Evolutionary conservation across 352 stramenopile species (phyloP), one percentile per base, ranked within the genome.

Genomic region (Pilasporangium apinafurcum): DNA sequence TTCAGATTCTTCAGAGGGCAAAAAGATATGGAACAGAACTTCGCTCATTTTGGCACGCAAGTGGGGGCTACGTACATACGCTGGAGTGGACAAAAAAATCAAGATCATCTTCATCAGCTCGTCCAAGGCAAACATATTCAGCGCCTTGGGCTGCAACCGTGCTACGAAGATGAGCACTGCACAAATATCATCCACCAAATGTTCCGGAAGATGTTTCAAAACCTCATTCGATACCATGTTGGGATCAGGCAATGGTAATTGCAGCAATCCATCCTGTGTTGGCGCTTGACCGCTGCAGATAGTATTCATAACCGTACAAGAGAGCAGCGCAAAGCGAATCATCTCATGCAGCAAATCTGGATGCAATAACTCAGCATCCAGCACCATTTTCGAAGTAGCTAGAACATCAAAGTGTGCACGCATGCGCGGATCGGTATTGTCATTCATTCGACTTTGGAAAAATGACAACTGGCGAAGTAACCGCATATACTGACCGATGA

Each of bases 41-140:
- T 98, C 90, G 14, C 92, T 97, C 51, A 99, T 91, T 45, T 96
- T 98, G 16, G 96, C 96, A 22, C 96, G 84, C 27, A 99, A 61
- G 59, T 99, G 91, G 29, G 86, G 90, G 37, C 79, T 95, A 32
- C 86, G 70, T 14, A 97, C 79, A 34, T 90, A 84, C 40, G 65
- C 59, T 1, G 87, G 85, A 18, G 83, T 89, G 3, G 90, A 95
- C 28, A 98, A 56, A 33, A 98, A 86, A 29, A 94, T 80, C 6
- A 97, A 70, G 24, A 95, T 86, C 62, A 98, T 87, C 20, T 68
- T 70, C 33, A 98, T 85, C 8, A 98, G 57, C 26, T 96, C 79
- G 26, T 92, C 69, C 20, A 97, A 68, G 35, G 92, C 78, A 30
- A 96, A 79, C 2, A 76, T 60, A 18, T 73, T 62, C 22, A 99